phyloP scores from a whole-genome alignment of 345 rosid genomes.

The Bruguiera gymnorhiza region DNA sequence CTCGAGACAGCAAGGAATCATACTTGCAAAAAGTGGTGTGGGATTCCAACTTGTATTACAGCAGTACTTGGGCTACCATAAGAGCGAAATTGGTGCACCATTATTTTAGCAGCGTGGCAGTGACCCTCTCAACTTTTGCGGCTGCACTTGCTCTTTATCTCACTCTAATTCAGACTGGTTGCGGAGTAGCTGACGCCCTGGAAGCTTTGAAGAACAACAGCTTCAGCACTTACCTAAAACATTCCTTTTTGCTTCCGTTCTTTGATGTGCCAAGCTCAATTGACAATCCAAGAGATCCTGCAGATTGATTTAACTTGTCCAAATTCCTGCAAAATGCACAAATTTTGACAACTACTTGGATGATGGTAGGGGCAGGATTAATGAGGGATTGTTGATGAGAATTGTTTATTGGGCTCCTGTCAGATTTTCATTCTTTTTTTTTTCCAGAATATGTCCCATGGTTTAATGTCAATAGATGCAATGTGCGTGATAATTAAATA shows the following conservation, averaged over 20 bases:
- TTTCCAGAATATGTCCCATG: too few species aligned
- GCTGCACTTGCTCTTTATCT: slow-evolving; percentile 17
- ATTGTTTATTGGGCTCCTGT: too few species aligned
- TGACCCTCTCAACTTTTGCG: slow-evolving; percentile 22
- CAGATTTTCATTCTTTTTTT: too few species aligned
- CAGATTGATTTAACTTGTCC: too few species aligned
- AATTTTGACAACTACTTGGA: too few species aligned
- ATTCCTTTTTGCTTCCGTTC: neutral
- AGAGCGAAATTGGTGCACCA: slow-evolving; percentile 21
- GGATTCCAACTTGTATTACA: slow-evolving; percentile 11
- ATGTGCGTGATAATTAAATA: too few species aligned
- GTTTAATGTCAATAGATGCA: too few species aligned
- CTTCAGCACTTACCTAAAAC: neutral
- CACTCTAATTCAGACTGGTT: slow-evolving; percentile 22
- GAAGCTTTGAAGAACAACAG: neutral
- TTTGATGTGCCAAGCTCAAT: neutral
- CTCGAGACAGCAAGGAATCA: slow-evolving; percentile 10
- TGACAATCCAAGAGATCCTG: too few species aligned
- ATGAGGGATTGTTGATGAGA: too few species aligned
- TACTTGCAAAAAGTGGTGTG: slow-evolving; percentile 18
- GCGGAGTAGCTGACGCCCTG: neutral
- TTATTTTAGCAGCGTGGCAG: slow-evolving; percentile 30
- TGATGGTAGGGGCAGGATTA: too few species aligned
- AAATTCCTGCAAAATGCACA: too few species aligned
- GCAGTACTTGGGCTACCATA: neutral